phyloP scores from a whole-genome alignment of 306 rosid species.

The Acacia crassicarpa region DNA sequence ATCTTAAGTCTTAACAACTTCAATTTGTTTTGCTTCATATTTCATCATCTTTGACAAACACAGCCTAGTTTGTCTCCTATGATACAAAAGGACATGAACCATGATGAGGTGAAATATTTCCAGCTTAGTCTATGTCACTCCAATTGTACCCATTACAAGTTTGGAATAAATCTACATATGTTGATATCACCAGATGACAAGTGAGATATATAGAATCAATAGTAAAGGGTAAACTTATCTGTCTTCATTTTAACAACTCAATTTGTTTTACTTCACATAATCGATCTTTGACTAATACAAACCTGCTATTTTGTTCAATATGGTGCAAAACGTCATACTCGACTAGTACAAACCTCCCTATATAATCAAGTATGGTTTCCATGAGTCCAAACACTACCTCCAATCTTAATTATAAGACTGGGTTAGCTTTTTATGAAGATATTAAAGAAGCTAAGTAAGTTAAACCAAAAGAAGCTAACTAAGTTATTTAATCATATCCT shows the following conservation, averaged over 20 bases:
- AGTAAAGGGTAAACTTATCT: background rate
- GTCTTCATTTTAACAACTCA: background rate
- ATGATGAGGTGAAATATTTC: background rate
- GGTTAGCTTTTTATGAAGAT: too few species aligned
- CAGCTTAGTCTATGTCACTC: too few species aligned
- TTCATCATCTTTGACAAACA: conserved; percentile 9
- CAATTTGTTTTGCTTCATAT: background rate
- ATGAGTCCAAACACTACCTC: too few species aligned
- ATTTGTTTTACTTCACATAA: background rate
- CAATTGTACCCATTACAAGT: background rate
- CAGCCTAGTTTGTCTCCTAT: background rate
- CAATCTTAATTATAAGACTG: too few species aligned
- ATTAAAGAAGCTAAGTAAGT: too few species aligned
- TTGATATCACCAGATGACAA: too few species aligned
- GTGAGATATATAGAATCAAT: too few species aligned
- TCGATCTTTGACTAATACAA: background rate
- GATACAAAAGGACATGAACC: conserved; percentile 10
- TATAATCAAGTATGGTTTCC: too few species aligned
- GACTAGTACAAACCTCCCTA: too few species aligned
- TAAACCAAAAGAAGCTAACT: too few species aligned
- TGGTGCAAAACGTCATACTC: background rate
- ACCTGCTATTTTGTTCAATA: background rate
- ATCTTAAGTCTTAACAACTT: background rate
- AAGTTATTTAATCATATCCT: too few species aligned
- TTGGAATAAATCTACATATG: background rate